phyloP scores from a whole-genome alignment of 116 monocot species.

The Iris pallida region DNA sequence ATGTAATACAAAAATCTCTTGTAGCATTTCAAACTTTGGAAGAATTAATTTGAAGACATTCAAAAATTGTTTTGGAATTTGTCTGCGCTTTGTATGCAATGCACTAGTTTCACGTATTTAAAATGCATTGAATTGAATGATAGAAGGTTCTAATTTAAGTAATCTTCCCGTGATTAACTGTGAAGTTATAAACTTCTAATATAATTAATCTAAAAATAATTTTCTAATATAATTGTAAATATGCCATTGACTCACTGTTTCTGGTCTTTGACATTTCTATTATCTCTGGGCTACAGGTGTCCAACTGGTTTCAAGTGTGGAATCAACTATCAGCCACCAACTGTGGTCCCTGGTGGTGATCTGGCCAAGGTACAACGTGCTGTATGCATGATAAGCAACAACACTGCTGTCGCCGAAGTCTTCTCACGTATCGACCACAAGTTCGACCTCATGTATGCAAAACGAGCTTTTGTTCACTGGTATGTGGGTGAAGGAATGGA shows the following conservation, averaged over 20 bases:
- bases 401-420: conserved; percentile 48
- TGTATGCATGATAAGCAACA: conserved; percentile 57
- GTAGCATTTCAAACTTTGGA: too few species aligned
- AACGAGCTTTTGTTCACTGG: conserved; percentile 58
- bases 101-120: background rate
- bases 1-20: too few species aligned
- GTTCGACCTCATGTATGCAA: conserved; percentile 55
- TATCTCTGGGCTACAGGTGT: conserved; percentile 18
- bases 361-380: conserved; percentile 45
- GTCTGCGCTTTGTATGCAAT: background rate
- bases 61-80: too few species aligned
- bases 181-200: background rate
- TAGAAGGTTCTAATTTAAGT: background rate
- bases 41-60: too few species aligned
- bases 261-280: background rate
- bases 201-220: background rate
- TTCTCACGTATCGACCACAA: conserved; percentile 54
- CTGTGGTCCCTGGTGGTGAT: conserved; percentile 42
- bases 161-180: background rate
- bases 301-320: conserved; percentile 54
- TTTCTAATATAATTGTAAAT: background rate
- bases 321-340: conserved; percentile 43
- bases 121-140: background rate
- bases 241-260: background rate
- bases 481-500: conserved; percentile 59